phyloP scores from a whole-genome alignment of 257 asterid genomes.

The Solanum medicagineum region DNA sequence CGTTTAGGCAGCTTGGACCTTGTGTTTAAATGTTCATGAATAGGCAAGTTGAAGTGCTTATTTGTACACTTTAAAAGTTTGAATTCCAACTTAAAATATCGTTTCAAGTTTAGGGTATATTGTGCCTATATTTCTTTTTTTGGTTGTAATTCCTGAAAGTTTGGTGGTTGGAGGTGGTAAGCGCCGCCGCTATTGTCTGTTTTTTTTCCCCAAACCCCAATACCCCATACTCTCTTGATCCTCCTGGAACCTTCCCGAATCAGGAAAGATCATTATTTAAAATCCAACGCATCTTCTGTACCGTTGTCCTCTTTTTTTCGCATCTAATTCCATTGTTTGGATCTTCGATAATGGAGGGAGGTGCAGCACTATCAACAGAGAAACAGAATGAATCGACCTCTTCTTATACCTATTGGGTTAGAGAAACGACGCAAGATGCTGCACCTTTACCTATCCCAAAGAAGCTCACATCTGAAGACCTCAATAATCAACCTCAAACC shows the following conservation, averaged over 20 bases:
- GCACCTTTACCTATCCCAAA: slow-evolving; percentile 49
- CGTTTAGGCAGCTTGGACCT: no score
- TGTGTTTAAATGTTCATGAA: no score
- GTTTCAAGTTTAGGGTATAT: no score
- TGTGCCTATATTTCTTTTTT: no score
- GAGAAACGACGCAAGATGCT: slow-evolving; percentile 39
- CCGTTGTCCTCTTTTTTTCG: not conserved
- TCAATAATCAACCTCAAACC: slow-evolving; percentile 17
- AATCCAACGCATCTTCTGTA: not conserved
- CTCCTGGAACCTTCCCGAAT: not conserved
- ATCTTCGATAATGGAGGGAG: slow-evolving; percentile 27
- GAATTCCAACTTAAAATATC: no score
- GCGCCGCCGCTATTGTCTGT: not conserved
- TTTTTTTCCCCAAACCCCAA: not conserved
- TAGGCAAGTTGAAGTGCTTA: no score
- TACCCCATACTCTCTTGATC: not conserved
- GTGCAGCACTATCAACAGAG: slow-evolving; percentile 23
- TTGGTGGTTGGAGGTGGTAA: not conserved
- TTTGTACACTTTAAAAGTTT: no score
- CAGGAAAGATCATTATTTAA: not conserved
- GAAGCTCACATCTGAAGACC: slow-evolving; percentile 40
- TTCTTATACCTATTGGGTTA: slow-evolving; percentile 47
- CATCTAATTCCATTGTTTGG: not conserved
- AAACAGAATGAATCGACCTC: slow-evolving; percentile 22
- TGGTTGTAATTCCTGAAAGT: not conserved